phyloP scores from a whole-genome alignment of 495 filamentous ascomycete species.

The Schizothecium vesticola region DNA sequence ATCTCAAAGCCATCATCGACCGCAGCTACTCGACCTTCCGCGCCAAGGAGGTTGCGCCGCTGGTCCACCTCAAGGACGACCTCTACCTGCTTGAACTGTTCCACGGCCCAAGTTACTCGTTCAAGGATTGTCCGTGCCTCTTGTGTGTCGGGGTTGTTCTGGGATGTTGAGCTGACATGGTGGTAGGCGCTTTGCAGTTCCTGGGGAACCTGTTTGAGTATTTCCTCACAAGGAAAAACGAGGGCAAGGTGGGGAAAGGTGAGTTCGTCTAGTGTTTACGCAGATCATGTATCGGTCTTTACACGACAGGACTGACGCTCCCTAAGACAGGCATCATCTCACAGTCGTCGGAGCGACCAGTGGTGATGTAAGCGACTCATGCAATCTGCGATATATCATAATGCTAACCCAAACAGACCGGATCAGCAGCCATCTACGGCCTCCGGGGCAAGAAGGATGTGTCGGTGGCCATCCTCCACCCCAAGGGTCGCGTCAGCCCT shows the following conservation, averaged over 20 bases:
- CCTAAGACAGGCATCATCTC: constrained; percentile 67
- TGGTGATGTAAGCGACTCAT: constrained; percentile 54
- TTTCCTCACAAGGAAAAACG: constrained; percentile 78
- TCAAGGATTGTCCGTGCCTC: constrained; percentile 59
- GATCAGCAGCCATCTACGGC: constrained; percentile 94
- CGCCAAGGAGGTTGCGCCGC: constrained; percentile 62
- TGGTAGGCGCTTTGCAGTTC: constrained; percentile 70
- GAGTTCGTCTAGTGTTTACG: neutral
- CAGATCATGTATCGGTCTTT: neutral
- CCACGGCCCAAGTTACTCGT: constrained; percentile 94
- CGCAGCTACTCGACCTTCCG: constrained; percentile 86
- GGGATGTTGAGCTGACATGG: neutral
- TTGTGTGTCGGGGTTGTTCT: neutral
- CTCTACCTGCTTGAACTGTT: constrained; percentile 89
- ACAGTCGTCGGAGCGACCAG: constrained; percentile 89
- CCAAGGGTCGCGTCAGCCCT: constrained; percentile 74
- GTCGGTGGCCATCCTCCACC: constrained; percentile 82
- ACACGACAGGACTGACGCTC: neutral
- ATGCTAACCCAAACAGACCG: constrained; percentile 45
- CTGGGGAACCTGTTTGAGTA: constrained; percentile 96
- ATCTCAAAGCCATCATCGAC: constrained; percentile 74
- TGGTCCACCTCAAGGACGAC: constrained; percentile 64
- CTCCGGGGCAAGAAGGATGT: constrained; percentile 95
- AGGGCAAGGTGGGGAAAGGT: constrained; percentile 57
- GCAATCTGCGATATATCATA: neutral